phyloP scores from a whole-genome alignment of 768 basidiomycete species.

The Lyophyllum semitale region DNA sequence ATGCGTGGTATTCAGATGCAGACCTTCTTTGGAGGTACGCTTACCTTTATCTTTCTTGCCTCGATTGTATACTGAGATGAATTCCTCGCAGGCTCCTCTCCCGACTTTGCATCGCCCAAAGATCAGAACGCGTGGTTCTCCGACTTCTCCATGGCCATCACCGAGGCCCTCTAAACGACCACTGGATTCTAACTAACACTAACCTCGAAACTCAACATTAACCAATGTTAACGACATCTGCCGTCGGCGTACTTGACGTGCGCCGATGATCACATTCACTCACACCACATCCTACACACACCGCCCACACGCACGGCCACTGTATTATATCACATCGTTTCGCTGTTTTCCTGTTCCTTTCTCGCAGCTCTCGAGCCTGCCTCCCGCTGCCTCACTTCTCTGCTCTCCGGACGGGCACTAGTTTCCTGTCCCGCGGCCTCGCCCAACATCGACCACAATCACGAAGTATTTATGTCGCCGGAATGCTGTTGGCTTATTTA shows the following conservation, averaged over 20 bases:
- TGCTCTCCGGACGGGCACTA: neutral
- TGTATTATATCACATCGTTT: constrained; percentile 16
- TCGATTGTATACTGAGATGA: neutral
- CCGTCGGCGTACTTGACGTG: constrained; percentile 6
- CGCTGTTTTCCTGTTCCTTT: neutral
- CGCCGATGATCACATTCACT: constrained; percentile 15
- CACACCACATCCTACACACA: constrained; percentile 6
- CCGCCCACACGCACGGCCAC: constrained; percentile 10
- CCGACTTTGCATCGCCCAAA: constrained; percentile 59
- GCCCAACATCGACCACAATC: constrained; percentile 15
- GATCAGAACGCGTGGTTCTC: constrained; percentile 67
- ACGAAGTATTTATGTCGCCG: constrained; percentile 17
- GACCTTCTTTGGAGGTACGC: constrained; percentile 76
- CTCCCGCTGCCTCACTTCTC: neutral
- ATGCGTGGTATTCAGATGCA: constrained; percentile 73
- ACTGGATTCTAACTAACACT: neutral
- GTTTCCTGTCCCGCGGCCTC: constrained; percentile 2
- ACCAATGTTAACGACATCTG: neutral
- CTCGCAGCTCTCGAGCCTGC: neutral
- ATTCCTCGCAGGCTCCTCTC: constrained; percentile 38
- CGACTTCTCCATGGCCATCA: constrained; percentile 69
- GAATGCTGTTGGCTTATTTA: constrained; percentile 9
- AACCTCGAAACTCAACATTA: neutral
- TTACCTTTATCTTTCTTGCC: neutral
- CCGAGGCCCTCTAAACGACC: constrained; percentile 39